Base-by-base conservation (phyloP, 345 rosid species). In the Salix brachista region DNA sequence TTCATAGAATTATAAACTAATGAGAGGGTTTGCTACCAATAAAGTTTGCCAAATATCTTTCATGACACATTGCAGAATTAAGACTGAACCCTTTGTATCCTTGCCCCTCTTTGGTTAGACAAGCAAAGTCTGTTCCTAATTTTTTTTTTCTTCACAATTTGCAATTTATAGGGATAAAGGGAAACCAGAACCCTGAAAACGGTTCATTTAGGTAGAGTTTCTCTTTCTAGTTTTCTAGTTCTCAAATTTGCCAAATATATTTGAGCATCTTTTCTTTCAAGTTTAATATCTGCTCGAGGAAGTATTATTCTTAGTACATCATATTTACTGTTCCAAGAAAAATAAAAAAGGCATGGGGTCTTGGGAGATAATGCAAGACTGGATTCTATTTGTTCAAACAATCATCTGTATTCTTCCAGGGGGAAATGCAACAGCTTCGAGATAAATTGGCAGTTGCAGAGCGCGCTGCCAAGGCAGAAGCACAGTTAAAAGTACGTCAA, bases 401-500 rank as follows among this genome's bases (percentile, higher is more conserved):
- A 54, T 30, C 66, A 41, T 58, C 41, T 65, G 18, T 65, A 30
- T 60, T 56, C 28, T 71, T 76, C 17, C 68, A 86, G 89, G 89
- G 87, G 54, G 89, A 86, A 82, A 84, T 86, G 87, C 89, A 86
- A 67, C 87, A 86, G 58, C 89, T 86, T 67, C 80, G 83, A 32
- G 89, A 86, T 65, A 86, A 86, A 65, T 76, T 86, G 46, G 84
- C 75, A 28, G 77, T 84, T 37, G 87, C 89, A 3, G 87, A 86
- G 78, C 87, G 89, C 37, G 69, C 89, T 61, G 87, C 89, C 69
- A 86, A 82, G 74, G 85, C 89, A 32, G 89, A 86, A 80, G 85
- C 89, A 50, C 89, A 84, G 41, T 10, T 86, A 75, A 86, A 86
- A 81, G 89, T 86, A 77, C 16, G 79, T 36, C 34, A 61, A 23